A percentile compares a stretch with the other conserved stretches of the same genome.
Conservation (phyloP, 2,329 filamentous ascomycete genomes). For the Pseudogymnoascus sp. region DNA sequence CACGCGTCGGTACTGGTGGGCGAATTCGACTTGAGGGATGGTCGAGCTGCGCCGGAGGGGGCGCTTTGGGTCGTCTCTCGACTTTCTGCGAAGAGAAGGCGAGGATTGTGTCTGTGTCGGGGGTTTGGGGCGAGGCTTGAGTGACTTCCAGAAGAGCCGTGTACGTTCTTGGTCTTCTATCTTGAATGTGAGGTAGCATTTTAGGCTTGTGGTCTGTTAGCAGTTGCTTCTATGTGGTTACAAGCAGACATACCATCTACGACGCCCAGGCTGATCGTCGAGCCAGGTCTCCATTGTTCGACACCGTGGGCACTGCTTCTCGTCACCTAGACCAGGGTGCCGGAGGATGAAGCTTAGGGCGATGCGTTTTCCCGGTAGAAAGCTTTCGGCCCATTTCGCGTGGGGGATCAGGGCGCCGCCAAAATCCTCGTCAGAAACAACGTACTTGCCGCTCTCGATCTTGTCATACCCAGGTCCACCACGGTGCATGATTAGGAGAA, state of each 20-base stretch:
- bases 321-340: background rate
- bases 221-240: background rate
- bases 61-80: background rate
- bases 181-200: background rate
- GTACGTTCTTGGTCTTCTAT: slow-evolving; percentile 1
- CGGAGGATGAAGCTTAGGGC: background rate
- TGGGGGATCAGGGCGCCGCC: background rate
- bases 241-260: background rate
- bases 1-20: background rate
- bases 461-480: background rate
- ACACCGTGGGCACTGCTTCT: background rate
- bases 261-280: background rate
- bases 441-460: slow-evolving; percentile 2
- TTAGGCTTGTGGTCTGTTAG: background rate
- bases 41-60: background rate
- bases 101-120: background rate
- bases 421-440: background rate
- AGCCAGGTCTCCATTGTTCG: background rate
- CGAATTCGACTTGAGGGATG: background rate
- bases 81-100: background rate
- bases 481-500: background rate
- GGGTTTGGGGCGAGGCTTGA: background rate
- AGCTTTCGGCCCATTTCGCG: background rate
- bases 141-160: background rate
- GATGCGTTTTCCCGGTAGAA: background rate